A percentile compares a stretch with the other conserved stretches of the same genome.
Conservation (phyloP, 768 basidiomycete species). For the Pluteus cervinus region DNA sequence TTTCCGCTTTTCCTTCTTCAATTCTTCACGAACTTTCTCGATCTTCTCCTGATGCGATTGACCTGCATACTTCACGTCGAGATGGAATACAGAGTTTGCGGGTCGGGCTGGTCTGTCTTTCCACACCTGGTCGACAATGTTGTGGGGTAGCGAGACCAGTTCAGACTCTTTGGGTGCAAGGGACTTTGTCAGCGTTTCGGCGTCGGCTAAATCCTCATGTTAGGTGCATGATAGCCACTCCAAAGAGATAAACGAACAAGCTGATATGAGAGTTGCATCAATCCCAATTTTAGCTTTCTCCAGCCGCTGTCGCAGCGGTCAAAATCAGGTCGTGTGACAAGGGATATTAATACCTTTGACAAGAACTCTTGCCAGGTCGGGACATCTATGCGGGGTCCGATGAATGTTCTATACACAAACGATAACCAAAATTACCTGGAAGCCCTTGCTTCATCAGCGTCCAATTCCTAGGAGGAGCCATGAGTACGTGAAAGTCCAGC, state of each 20-base stretch:
- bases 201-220: conserved; percentile 44
- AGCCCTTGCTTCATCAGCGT: conserved; percentile 89
- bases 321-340: too few species aligned
- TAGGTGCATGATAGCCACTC: neutral
- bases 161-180: conserved; percentile 49
- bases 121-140: conserved; percentile 83
- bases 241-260: conserved; percentile 33
- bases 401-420: neutral
- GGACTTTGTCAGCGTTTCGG: conserved; percentile 50
- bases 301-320: too few species aligned
- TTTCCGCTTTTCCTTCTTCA: conserved; percentile 56
- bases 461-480: conserved; percentile 75
- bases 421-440: conserved; percentile 42
- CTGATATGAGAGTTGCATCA: conserved; percentile 71
- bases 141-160: conserved; percentile 60
- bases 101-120: conserved; percentile 65
- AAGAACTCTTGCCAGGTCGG: conserved; percentile 90
- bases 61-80: conserved; percentile 74
- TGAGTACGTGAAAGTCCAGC: conserved; percentile 1
- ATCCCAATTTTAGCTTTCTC: too few species aligned
- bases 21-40: conserved; percentile 51
- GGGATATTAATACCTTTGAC: conserved; percentile 67
- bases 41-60: conserved; percentile 66
- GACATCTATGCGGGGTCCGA: conserved; percentile 45
- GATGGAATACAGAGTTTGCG: conserved; percentile 55